Evolutionary conservation across 2,329 filamentous ascomycete species (phyloP).

Genomic region (Fonsecaea monophora): DNA sequence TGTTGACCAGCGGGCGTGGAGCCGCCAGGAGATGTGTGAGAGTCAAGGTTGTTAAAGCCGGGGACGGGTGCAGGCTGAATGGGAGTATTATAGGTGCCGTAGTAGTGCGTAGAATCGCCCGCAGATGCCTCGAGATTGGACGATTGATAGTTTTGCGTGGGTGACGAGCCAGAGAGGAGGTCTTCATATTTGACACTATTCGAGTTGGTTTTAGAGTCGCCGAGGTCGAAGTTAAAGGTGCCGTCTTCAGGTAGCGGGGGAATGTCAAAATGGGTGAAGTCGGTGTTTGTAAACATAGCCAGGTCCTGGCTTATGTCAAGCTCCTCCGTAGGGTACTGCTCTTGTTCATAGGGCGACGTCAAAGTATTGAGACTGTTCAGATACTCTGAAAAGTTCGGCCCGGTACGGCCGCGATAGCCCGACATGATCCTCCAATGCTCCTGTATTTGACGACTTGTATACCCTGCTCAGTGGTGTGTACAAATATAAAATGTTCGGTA

Average conservation of each 20-base stretch:
- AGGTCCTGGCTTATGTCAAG: slow-evolving; percentile 74
- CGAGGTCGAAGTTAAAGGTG: slow-evolving; percentile 39
- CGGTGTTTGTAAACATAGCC: slow-evolving; percentile 79
- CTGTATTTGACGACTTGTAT: background rate
- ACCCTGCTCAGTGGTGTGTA: background rate
- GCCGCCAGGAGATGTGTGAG: slow-evolving; percentile 17
- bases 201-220: slow-evolving; percentile 32
- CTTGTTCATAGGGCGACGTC: slow-evolving; percentile 68
- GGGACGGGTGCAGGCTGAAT: slow-evolving; percentile 39
- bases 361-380: slow-evolving; percentile 82
- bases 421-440: slow-evolving; percentile 62
- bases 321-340: slow-evolving; percentile 62
- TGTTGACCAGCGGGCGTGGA: slow-evolving; percentile 3
- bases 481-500: background rate
- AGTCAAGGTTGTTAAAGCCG: slow-evolving; percentile 30
- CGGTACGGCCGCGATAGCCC: slow-evolving; percentile 76
- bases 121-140: slow-evolving; percentile 32
- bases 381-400: slow-evolving; percentile 86
- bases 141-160: slow-evolving; percentile 28
- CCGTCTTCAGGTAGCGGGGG: slow-evolving; percentile 40
- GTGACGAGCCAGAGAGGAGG: slow-evolving; percentile 30
- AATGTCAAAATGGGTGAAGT: slow-evolving; percentile 79
- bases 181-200: slow-evolving; percentile 39
- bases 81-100: slow-evolving; percentile 38
- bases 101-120: slow-evolving; percentile 33